Evolutionary conservation across 495 filamentous ascomycete species (phyloP).

Genomic region (Talaromyces liani): DNA sequence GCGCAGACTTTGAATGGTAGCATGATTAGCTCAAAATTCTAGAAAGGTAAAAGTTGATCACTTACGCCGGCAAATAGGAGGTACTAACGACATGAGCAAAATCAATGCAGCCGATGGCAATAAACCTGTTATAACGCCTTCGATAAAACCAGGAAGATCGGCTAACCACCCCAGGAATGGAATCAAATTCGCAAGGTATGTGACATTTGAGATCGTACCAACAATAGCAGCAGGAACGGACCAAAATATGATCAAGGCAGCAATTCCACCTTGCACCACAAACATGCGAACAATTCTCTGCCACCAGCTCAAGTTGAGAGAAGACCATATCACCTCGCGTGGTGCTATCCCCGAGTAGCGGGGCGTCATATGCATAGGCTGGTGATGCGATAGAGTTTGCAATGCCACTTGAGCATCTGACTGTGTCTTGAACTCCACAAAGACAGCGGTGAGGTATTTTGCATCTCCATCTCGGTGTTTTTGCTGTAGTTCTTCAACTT

Average conservation of each 20-base stretch:
- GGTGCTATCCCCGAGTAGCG: constrained; percentile 74
- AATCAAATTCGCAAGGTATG: constrained; percentile 50
- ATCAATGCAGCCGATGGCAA: constrained; percentile 69
- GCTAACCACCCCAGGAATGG: constrained; percentile 64
- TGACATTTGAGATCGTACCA: constrained; percentile 73
- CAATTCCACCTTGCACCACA: constrained; percentile 58
- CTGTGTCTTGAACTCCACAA: constrained; percentile 78
- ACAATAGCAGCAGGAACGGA: constrained; percentile 80
- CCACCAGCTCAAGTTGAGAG: constrained; percentile 77
- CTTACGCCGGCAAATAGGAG: constrained; percentile 71
- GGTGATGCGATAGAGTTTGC: constrained; percentile 76
- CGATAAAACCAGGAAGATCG: constrained; percentile 57
- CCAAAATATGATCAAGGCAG: constrained; percentile 81
- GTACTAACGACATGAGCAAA: constrained; percentile 79
- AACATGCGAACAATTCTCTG: constrained; percentile 64
- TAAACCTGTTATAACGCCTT: constrained; percentile 74
- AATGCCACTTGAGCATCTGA: constrained; percentile 72
- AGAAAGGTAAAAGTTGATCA: neutral
- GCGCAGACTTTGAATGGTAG: constrained; percentile 54
- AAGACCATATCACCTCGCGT: constrained; percentile 73
- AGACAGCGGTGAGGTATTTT: constrained; percentile 58
- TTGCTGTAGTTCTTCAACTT: constrained; percentile 56
- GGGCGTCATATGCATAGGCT: constrained; percentile 78
- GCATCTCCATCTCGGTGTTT: constrained; percentile 39
- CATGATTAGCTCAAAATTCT: constrained; percentile 16